Base-by-base conservation (phyloP, 225 moss, liverwort and hornwort species). In the Thuidium tamariscinum region DNA sequence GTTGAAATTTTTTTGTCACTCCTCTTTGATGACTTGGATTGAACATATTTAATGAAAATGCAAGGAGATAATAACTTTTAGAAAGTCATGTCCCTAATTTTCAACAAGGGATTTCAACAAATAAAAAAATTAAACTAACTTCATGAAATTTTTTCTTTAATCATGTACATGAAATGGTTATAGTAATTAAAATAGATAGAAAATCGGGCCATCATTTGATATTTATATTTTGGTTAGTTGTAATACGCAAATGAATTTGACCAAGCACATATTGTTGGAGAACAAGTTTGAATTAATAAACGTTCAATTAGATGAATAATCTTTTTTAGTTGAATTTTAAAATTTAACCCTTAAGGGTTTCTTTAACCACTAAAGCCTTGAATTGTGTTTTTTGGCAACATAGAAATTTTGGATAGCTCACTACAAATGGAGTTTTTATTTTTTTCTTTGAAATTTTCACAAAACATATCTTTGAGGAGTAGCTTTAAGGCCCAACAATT, bases 81-180 rank as follows among this genome's bases (percentile, higher is more conserved):
- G 34, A 74, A 25, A 21, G 5, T 49, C 12, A 49, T 21, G 12
- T 34, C 21, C 4, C 34, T 7, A 74, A 21, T 71, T 34, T 74
- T 34, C 34, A 74, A 51, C 13, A 34, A 34, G 4, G 3, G 3
- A 30, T 32, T 30, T 48, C 19, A 48, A 19, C 30, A 32, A 48
- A 76, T 34, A 25, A 15, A 32, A n/a, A 52, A 37, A 16, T 77
- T 26, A 25, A 54, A 55, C 11, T 11, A 77, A 25, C 25, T 16
- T 76, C 10, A 32, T 12, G 4, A 74, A 12, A 0, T 46, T 6
- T 73, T 46, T 49, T 12, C 49, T 7, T 1, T 34, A 0, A 2
- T 49, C 1, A 13, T 20, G 32, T 21, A 12, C 2, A 6, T 55
- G 2, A 37, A 49, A 5, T 5, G 0, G 0, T 51, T 4, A 13